A percentile compares a stretch with the other conserved stretches of the same genome.
Evolutionary conservation across 1,139 yeast genomes (phyloP).

Genomic region (Lodderomyces theae): DNA sequence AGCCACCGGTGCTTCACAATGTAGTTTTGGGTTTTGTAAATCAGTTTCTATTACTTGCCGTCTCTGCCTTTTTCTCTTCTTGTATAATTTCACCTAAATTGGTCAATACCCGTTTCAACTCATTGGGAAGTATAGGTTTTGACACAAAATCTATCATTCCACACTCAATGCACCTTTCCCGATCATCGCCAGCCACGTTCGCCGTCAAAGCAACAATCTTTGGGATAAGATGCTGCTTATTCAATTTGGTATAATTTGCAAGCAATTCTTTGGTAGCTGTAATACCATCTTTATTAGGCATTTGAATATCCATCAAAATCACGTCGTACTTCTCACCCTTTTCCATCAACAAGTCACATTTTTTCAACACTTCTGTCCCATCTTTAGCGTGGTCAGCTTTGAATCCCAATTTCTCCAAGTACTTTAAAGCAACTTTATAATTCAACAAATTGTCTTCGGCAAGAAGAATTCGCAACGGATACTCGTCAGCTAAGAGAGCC

Average conservation of each 20-base stretch:
- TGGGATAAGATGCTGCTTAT: conserved; percentile 31
- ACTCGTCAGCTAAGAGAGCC: conserved; percentile 22
- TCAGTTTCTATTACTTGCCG: neutral
- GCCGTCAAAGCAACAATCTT: conserved; percentile 54
- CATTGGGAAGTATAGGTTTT: conserved; percentile 54
- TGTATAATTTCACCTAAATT: conserved; percentile 13
- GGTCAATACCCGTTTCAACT: conserved; percentile 33
- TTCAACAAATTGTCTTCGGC: conserved; percentile 56
- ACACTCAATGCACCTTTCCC: conserved; percentile 43
- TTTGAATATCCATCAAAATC: conserved; percentile 53
- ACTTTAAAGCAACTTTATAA: conserved; percentile 50
- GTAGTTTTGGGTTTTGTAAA: too few relatives aligned
- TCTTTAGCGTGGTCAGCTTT: conserved; percentile 55
- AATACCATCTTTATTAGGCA: conserved; percentile 54
- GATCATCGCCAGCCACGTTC: conserved; percentile 56
- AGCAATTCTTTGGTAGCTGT: conserved; percentile 39
- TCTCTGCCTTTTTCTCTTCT: conserved; percentile 2
- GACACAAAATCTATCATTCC: conserved; percentile 59
- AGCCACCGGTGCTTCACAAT: too few relatives aligned
- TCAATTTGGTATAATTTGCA: conserved; percentile 22
- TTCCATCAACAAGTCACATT: conserved; percentile 25
- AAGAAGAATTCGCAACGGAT: conserved; percentile 45
- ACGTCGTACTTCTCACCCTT: conserved; percentile 43
- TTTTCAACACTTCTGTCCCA: conserved; percentile 47
- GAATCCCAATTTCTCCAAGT: conserved; percentile 52